These are phyloP conservation scores for Eucalyptus regnans DNA, from an alignment of 345 rosid species.

Conservation along the genomic window DNA sequence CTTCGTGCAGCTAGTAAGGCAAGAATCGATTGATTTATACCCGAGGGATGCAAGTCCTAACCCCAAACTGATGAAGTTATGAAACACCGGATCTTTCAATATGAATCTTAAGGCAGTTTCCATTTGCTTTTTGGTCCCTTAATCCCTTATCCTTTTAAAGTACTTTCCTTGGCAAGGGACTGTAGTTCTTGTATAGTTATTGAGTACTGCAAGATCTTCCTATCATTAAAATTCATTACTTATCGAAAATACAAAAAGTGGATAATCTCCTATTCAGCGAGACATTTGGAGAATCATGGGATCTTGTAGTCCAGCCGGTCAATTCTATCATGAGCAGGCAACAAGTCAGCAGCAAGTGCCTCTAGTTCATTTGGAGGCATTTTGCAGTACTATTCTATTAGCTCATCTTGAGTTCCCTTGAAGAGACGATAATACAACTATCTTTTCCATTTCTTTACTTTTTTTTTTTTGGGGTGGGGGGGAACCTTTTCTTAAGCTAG, in stretches of 20 bases:
- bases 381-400: not conserved
- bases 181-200: not conserved
- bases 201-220: not conserved
- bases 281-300: not conserved
- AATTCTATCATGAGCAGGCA: not conserved
- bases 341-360: not conserved
- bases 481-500: not conserved
- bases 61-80: not conserved
- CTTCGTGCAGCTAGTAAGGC: not conserved
- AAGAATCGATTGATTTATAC: not conserved
- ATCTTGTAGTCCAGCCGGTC: not conserved
- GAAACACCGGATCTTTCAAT: not conserved
- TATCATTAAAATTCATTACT: not conserved
- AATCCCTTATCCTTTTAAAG: not conserved
- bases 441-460: not conserved
- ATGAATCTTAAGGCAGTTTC: not conserved
- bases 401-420: not conserved
- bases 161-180: not conserved
- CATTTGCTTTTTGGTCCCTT: not conserved
- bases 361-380: not conserved
- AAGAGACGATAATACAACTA: not conserved
- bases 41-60: not conserved
- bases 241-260: not conserved
- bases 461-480: not conserved
- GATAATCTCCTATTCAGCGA: not conserved